Conservation (phyloP, 441 rosid genomes). For the Capsella rubella region DNA sequence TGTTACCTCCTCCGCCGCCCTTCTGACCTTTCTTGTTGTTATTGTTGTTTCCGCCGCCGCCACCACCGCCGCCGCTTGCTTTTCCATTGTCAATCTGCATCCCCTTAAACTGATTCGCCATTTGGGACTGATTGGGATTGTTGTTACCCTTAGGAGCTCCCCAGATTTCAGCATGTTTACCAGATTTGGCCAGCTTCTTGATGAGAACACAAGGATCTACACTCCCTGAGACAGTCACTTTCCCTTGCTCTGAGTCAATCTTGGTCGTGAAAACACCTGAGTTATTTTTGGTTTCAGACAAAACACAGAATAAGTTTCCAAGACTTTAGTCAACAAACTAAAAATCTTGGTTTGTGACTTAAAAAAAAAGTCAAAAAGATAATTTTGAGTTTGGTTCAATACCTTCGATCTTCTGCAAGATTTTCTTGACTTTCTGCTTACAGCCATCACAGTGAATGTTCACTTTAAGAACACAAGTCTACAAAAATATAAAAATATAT, state of each 20-base stretch:
- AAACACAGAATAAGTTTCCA: constrained; percentile 23
- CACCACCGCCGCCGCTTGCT: constrained; percentile 47
- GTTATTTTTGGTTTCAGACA: constrained; percentile 32
- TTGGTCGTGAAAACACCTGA: constrained; percentile 77
- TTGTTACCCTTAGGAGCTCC: constrained; percentile 62
- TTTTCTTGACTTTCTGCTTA: constrained; percentile 90
- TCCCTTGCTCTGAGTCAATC: constrained; percentile 89
- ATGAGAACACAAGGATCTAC: constrained; percentile 75
- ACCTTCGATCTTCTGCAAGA: constrained; percentile 92
- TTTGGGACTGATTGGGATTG: constrained; percentile 47
- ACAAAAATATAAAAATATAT: constrained; percentile 35
- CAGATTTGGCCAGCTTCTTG: constrained; percentile 88
- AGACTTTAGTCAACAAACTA: constrained; percentile 25
- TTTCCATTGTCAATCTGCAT: constrained; percentile 72
- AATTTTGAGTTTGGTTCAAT: constrained; percentile 10
- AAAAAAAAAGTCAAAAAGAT: constrained; percentile 27
- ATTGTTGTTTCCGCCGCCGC: constrained; percentile 37
- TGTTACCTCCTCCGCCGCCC: constrained; percentile 48
- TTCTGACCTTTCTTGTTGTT: constrained; percentile 54
- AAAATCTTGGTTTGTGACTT: not conserved
- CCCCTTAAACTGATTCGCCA: constrained; percentile 69
- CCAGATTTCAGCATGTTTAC: constrained; percentile 95
- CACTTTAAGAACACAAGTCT: constrained; percentile 95
- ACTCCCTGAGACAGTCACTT: constrained; percentile 81
- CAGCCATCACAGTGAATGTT: constrained; percentile 99